These are phyloP conservation scores for Cadophora malorum DNA, from an alignment of 2,329 filamentous ascomycete genomes.

Conservation along the genomic window DNA sequence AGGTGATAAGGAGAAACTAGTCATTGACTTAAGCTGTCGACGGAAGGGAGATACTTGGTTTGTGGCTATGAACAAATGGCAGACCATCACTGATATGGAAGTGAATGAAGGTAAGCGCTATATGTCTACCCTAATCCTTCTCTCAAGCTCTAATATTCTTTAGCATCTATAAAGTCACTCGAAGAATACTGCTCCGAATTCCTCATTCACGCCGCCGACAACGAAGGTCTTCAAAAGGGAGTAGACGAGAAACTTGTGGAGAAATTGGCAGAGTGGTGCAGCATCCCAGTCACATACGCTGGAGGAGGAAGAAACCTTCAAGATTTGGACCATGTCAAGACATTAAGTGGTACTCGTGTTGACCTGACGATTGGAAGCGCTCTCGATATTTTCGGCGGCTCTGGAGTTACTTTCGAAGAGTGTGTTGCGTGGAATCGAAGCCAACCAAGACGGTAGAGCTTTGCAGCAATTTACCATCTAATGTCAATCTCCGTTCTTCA, in stretches of 20 bases:
- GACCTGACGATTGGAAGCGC: conserved; percentile 97
- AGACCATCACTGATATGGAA: conserved; percentile 96
- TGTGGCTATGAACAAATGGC: conserved; percentile 99
- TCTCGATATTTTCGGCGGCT: conserved; percentile 92
- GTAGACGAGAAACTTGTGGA: conserved; percentile 86
- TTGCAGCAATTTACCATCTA: background rate
- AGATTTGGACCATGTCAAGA: conserved; percentile 83
- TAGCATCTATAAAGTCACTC: conserved; percentile 80
- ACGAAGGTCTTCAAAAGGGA: conserved; percentile 90
- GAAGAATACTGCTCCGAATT: conserved; percentile 97
- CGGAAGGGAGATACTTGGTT: conserved; percentile 79
- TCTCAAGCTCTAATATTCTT: conserved; percentile 25
- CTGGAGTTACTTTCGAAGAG: conserved; percentile 84
- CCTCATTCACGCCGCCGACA: conserved; percentile 95
- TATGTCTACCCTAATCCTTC: background rate
- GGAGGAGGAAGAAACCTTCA: conserved; percentile 85
- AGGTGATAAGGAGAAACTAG: conserved; percentile 79
- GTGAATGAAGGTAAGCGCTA: conserved; percentile 74
- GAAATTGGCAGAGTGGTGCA: conserved; percentile 82
- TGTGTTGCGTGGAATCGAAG: conserved; percentile 85
- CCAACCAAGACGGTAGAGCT: conserved; percentile 44
- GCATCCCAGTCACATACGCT: conserved; percentile 93
- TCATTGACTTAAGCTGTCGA: conserved; percentile 94
- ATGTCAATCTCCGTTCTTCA: background rate
- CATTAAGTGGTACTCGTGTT: conserved; percentile 78